Conservation (phyloP, 306 rosid genomes). For the Prunus armeniaca region DNA sequence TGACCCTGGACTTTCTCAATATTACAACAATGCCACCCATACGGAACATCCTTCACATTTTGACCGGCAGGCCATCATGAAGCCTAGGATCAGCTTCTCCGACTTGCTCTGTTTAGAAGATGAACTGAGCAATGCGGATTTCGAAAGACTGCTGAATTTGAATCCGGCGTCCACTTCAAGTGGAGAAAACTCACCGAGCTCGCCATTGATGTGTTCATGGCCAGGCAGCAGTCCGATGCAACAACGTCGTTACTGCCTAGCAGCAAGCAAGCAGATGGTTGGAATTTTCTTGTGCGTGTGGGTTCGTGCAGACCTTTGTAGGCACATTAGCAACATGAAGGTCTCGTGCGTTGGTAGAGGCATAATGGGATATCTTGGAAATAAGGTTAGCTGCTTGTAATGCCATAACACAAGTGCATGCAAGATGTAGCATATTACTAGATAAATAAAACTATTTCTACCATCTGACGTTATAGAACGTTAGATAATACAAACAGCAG, state of each 20-base stretch:
- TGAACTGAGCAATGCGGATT: conserved; percentile 17
- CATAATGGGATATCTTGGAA: conserved; percentile 92
- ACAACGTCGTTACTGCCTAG: conserved; percentile 37
- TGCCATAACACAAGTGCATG: not conserved
- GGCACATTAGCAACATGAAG: conserved; percentile 43
- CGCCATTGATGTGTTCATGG: not conserved
- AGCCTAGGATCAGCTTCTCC: conserved; percentile 49
- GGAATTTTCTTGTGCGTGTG: conserved; percentile 84
- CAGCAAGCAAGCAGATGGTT: conserved; percentile 92
- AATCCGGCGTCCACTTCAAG: not conserved
- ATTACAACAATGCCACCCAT: conserved; percentile 1
- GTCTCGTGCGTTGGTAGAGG: conserved; percentile 84
- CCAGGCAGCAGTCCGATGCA: not conserved
- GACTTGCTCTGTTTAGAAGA: conserved; percentile 45
- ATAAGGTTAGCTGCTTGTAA: conserved; percentile 51
- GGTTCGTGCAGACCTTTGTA: conserved; percentile 49
- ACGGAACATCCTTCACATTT: not conserved
- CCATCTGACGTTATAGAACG: not conserved
- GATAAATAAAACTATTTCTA: not conserved
- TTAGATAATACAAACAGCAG: not conserved
- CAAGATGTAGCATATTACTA: not conserved
- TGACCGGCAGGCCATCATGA: conserved; percentile 18
- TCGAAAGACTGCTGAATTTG: not conserved
- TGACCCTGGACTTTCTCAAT: conserved; percentile 1
- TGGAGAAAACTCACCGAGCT: conserved; percentile 27